Evolutionary conservation across 2,329 filamentous ascomycete genomes (phyloP).

Genomic region (Diaporthe eres): DNA sequence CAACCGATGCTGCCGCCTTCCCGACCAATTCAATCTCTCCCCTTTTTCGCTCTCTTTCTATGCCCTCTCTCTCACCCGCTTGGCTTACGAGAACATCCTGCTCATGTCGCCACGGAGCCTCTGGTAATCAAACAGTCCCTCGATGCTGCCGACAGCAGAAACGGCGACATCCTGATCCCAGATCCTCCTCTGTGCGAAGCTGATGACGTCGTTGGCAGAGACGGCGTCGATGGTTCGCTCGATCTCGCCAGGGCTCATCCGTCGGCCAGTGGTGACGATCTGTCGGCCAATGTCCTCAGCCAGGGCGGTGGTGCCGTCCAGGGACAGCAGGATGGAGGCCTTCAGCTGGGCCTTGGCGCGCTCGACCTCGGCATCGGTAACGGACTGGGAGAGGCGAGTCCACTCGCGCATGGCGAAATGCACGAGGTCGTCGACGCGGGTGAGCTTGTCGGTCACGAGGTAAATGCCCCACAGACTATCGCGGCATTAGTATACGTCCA

Average conservation of each 20-base stretch:
- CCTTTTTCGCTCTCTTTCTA: conserved; percentile 34
- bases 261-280: conserved; percentile 95
- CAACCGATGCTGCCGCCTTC: conserved; percentile 46
- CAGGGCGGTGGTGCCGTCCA: conserved; percentile 96
- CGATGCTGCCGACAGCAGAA: conserved; percentile 92
- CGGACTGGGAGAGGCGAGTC: conserved; percentile 92
- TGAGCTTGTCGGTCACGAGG: conserved; percentile 91
- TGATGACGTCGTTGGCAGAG: conserved; percentile 96
- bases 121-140: conserved; percentile 83
- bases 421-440: conserved; percentile 91
- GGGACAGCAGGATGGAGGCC: conserved; percentile 95
- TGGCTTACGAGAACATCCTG: conserved; percentile 51
- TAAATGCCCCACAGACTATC: conserved; percentile 99
- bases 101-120: conserved; percentile 54
- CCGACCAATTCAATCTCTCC: conserved; percentile 41
- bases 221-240: conserved; percentile 91
- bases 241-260: conserved; percentile 92
- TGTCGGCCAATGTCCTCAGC: conserved; percentile 99
- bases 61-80: not conserved
- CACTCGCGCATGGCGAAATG: conserved; percentile 99
- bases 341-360: conserved; percentile 99
- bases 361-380: conserved; percentile 92
- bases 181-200: conserved; percentile 92
- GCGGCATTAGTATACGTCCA: conserved; percentile 49
- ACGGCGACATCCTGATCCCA: conserved; percentile 98